Evolutionary conservation across 2,329 filamentous ascomycete genomes (phyloP), one percentile per base, ranked within the genome.

Genomic region (Claviceps sp.): DNA sequence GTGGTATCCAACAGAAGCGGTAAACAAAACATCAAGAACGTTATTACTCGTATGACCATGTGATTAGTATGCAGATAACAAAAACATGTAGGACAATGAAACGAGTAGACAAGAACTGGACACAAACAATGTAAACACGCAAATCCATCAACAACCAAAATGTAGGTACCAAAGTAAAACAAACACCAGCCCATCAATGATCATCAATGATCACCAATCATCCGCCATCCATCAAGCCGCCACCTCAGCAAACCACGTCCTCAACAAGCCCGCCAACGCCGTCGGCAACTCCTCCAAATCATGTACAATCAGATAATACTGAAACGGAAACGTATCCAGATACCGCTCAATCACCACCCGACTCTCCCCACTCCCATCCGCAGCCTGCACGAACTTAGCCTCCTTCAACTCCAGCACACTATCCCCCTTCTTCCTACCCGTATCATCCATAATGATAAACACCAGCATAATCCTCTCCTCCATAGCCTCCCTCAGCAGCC

Each of bases 401-500:
- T 89, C 85, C 66, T 89, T 89, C 61, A 97, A 75, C 65, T 96
- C 89, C 61, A 97, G 70, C 55, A 98, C 94, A 60, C 82, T 86
- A 55, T 81, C 76, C 47, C 75, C 76, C 63, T 66, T 66, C 58
- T 66, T 67, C 57, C 65, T 66, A 36, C 62, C 61, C 20, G 69
- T 72, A 59, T 80, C 77, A 71, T 98, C 93, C 63, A 98, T 89
- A 61, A 99, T 86, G 60, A 98, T 88, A 66, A 98, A 99, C 5
- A 98, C 91, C 56, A 97, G 83, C 88, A 98, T 96, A 64, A 99
- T 94, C 16, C 89, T 78, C 69, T 96, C 88, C 67, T 96, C 90
- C 62, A 89, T 82, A 1, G 93, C 91, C 67, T 91, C 85, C 9
- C 93, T 78, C 11, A 98, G 81, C 22, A 97, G 76, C 5, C 88